phyloP scores from a whole-genome alignment of 257 asterid genomes.

The Rhazya stricta region DNA sequence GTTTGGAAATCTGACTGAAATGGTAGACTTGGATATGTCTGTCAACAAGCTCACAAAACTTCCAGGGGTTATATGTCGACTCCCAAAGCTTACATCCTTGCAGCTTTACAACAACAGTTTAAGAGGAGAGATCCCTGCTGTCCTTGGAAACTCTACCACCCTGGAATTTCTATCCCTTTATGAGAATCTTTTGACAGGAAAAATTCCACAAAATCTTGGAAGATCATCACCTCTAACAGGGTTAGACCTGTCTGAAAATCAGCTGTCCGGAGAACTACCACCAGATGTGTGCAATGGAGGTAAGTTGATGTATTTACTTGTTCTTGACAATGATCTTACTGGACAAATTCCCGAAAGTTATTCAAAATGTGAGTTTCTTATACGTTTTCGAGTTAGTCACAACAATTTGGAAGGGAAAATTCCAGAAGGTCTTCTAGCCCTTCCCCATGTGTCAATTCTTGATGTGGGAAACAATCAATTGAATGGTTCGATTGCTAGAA shows the following conservation, averaged over 20 bases:
- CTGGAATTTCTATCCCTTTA: constrained; percentile 65
- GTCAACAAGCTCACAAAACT: constrained; percentile 51
- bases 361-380: constrained; percentile 52
- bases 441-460: constrained; percentile 65
- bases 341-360: constrained; percentile 67
- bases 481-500: constrained; percentile 47
- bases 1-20: constrained; percentile 61
- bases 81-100: constrained; percentile 54
- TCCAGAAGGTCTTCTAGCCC: constrained; percentile 61
- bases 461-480: constrained; percentile 57
- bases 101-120: constrained; percentile 76
- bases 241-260: constrained; percentile 82
- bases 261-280: constrained; percentile 61
- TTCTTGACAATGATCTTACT: constrained; percentile 55
- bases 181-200: constrained; percentile 60
- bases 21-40: constrained; percentile 65
- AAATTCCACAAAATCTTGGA: constrained; percentile 65
- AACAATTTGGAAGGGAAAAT: constrained; percentile 58
- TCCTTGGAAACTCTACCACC: constrained; percentile 54
- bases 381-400: constrained; percentile 68
- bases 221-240: constrained; percentile 45
- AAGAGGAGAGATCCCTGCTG: constrained; percentile 59
- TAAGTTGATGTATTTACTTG: constrained; percentile 59
- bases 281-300: constrained; percentile 63
- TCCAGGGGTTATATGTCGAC: constrained; percentile 59